phyloP scores from a whole-genome alignment of 139 green algal species.

The Coccomyxa sp. region DNA sequence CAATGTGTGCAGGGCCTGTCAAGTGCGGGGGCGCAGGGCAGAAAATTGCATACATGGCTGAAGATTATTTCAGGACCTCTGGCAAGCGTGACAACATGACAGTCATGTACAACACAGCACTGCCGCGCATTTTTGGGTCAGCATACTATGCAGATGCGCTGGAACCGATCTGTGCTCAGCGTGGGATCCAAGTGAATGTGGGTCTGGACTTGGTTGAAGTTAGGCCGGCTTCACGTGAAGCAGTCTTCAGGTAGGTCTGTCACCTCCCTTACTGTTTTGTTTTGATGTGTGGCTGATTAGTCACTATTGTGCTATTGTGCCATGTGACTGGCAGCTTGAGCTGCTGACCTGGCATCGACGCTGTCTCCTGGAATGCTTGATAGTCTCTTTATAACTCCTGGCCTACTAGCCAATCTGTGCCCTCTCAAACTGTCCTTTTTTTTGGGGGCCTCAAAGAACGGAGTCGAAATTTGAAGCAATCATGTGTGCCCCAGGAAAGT shows the following conservation, averaged over 20 bases:
- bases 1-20: neutral
- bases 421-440: too few species aligned
- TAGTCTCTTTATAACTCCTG: neutral
- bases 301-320: neutral
- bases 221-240: neutral
- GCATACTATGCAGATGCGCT: neutral
- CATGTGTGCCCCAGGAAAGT: neutral
- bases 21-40: neutral
- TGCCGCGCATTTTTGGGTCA: neutral
- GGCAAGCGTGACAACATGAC: conserved; percentile 1
- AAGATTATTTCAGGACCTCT: neutral
- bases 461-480: neutral
- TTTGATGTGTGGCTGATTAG: neutral
- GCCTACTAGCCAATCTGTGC: neutral
- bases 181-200: neutral
- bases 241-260: neutral
- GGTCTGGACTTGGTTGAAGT: neutral
- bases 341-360: neutral
- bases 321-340: neutral
- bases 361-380: neutral
- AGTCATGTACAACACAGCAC: neutral
- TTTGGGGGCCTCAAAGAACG: too few species aligned
- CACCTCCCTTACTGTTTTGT: neutral
- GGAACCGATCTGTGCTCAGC: neutral
- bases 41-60: neutral